These are phyloP conservation scores for Erucastrum elatum DNA, from an alignment of 345 rosid species.

Conservation along the genomic window DNA sequence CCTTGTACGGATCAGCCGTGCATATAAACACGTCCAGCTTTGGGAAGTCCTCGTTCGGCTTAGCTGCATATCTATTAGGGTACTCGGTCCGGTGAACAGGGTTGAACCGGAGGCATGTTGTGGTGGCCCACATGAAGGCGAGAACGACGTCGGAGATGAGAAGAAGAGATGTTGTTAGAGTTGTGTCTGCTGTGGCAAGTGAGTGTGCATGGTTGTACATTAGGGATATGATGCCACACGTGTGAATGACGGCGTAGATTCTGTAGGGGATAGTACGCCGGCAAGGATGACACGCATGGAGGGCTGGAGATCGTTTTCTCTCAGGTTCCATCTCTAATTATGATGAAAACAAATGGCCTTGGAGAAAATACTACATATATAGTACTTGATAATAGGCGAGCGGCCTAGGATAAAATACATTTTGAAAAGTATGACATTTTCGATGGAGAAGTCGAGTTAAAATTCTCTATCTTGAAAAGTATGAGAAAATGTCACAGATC, in stretches of 20 bases:
- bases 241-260: slow-evolving; percentile 51
- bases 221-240: slow-evolving; percentile 53
- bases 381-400: not conserved
- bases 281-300: slow-evolving; percentile 44
- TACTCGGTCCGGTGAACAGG: slow-evolving; percentile 48
- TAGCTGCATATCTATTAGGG: slow-evolving; percentile 46
- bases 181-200: slow-evolving; percentile 40
- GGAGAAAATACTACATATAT: not conserved
- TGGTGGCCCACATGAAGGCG: slow-evolving; percentile 63
- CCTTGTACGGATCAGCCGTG: slow-evolving; percentile 90
- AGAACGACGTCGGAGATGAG: slow-evolving; percentile 56
- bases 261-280: slow-evolving; percentile 49
- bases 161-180: slow-evolving; percentile 32
- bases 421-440: not conserved
- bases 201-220: slow-evolving; percentile 49
- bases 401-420: not conserved
- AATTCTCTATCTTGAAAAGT: slow-evolving; percentile 3
- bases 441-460: not conserved
- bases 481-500: not conserved
- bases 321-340: not conserved
- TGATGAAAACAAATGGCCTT: not conserved
- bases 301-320: slow-evolving; percentile 30
- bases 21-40: slow-evolving; percentile 70
- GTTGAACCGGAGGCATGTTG: slow-evolving; percentile 43
- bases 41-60: slow-evolving; percentile 47